A percentile compares a stretch with the other conserved stretches of the same genome.
These are phyloP conservation scores for Mastigamoeba balamuthi DNA, from an alignment of 78 protist species.

Conservation along the genomic window DNA sequence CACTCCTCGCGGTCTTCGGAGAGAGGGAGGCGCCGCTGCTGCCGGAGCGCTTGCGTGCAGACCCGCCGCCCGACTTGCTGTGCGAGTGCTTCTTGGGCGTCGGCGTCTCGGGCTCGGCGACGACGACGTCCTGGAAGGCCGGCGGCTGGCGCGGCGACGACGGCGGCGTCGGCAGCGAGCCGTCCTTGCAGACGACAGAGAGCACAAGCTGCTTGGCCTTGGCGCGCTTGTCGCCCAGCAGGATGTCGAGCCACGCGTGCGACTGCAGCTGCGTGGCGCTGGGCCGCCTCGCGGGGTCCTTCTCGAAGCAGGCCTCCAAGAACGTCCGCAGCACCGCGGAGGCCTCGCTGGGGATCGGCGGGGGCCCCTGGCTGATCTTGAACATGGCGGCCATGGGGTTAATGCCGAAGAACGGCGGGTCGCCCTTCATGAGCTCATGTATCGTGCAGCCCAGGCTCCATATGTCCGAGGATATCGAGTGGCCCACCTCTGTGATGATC, in stretches of 20 bases:
- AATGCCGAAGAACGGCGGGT: conserved; percentile 18
- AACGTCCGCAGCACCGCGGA: not conserved
- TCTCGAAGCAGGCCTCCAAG: not conserved
- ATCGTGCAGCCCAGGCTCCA: conserved; percentile 39
- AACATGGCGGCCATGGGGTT: not conserved
- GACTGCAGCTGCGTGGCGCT: not conserved
- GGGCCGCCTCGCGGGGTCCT: not conserved
- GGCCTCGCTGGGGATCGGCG: not conserved
- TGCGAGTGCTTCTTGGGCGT: too few relatives aligned
- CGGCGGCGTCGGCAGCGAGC: too few relatives aligned
- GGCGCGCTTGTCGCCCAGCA: too few relatives aligned
- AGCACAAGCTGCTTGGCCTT: too few relatives aligned
- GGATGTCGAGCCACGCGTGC: not conserved
- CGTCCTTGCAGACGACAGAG: too few relatives aligned
- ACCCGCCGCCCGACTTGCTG: too few relatives aligned
- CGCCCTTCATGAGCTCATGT: conserved; percentile 45
- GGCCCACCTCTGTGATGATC: conserved; percentile 13
- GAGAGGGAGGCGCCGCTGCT: too few relatives aligned
- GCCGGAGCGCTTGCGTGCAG: too few relatives aligned
- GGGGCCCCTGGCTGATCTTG: not conserved
- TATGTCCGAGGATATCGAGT: conserved; percentile 17
- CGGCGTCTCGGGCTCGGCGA: too few relatives aligned
- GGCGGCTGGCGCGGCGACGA: too few relatives aligned
- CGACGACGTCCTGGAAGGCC: too few relatives aligned
- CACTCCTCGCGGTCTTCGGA: too few relatives aligned